A percentile compares a stretch with the other conserved stretches of the same genome.
Conservation (phyloP, 1,139 yeast species). For the Hanseniaspora gamundiae region DNA sequence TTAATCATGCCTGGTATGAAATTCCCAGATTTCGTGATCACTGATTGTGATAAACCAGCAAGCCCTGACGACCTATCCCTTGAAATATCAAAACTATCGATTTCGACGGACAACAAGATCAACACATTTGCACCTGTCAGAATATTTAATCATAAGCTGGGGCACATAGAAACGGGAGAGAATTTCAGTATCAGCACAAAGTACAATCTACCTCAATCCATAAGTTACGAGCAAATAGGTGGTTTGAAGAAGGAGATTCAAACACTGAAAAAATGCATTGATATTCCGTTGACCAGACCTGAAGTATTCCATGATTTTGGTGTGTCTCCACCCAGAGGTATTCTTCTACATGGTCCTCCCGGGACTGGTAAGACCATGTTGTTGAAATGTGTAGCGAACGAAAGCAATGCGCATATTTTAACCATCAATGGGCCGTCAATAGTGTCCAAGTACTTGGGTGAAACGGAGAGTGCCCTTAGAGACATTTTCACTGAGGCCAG, state of each 20-base stretch:
- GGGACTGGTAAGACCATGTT: conserved; percentile 96
- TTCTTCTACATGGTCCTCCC: conserved; percentile 87
- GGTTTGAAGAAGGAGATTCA: conserved; percentile 61
- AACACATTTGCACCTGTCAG: conserved; percentile 35
- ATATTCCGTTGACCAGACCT: conserved; percentile 72
- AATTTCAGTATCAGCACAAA: conserved; percentile 13
- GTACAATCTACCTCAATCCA: conserved; percentile 30
- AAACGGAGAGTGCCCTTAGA: conserved; percentile 74
- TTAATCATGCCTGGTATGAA: conserved; percentile 45
- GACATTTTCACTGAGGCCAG: conserved; percentile 78
- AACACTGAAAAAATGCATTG: conserved; percentile 52
- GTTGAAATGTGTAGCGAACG: conserved; percentile 66
- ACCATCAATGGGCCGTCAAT: conserved; percentile 86
- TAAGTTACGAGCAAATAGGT: conserved; percentile 50
- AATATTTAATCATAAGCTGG: conserved; percentile 23
- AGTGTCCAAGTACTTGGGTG: conserved; percentile 86
- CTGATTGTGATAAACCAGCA: conserved; percentile 15
- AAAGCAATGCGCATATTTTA: conserved; percentile 63
- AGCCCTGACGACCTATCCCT: conserved; percentile 26
- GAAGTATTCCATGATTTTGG: conserved; percentile 70
- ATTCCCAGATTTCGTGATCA: conserved; percentile 15
- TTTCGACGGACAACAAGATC: conserved; percentile 14
- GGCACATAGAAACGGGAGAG: conserved; percentile 6
- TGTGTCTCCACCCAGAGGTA: conserved; percentile 84
- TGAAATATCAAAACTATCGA: conserved; percentile 23